phyloP scores from a whole-genome alignment of 176 grass and related monocot species.

The Oryza glumipatula region DNA sequence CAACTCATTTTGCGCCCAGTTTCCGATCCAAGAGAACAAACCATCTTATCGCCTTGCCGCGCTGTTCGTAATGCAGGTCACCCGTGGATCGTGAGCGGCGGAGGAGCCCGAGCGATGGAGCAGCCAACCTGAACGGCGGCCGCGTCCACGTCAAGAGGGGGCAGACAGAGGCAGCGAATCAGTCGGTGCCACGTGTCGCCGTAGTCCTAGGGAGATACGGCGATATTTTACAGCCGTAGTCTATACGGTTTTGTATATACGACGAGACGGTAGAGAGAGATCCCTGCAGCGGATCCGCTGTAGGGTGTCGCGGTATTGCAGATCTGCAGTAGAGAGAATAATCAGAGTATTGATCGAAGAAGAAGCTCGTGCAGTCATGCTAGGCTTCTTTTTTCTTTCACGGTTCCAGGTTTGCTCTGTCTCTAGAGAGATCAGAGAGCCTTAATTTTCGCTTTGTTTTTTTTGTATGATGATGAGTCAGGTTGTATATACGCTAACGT shows the following conservation, averaged over 20 bases:
- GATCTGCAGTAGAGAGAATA: neutral
- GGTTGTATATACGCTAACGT: slow-evolving; percentile 40
- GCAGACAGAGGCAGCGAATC: neutral
- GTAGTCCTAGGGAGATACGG: slow-evolving; percentile 7
- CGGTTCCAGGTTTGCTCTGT: neutral
- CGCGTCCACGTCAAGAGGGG: neutral
- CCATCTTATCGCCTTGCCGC: neutral
- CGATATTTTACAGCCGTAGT: neutral
- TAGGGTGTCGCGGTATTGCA: neutral
- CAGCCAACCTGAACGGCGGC: slow-evolving; percentile 23
- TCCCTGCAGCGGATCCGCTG: neutral
- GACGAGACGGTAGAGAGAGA: neutral
- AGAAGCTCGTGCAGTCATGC: neutral
- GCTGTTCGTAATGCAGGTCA: slow-evolving; percentile 57
- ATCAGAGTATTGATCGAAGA: neutral
- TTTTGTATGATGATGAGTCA: neutral
- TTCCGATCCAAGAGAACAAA: slow-evolving; percentile 6
- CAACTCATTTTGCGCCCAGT: neutral
- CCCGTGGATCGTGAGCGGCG: slow-evolving; percentile 77
- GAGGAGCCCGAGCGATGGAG: slow-evolving; percentile 38
- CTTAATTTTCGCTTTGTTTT: neutral
- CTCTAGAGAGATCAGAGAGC: slow-evolving; percentile 8
- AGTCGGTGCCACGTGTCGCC: slow-evolving; percentile 10
- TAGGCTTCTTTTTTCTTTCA: neutral
- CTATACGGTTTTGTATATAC: slow-evolving; percentile 37